Base-by-base conservation (phyloP, 2,329 filamentous ascomycete species). In the Aspergillus caelatus region DNA sequence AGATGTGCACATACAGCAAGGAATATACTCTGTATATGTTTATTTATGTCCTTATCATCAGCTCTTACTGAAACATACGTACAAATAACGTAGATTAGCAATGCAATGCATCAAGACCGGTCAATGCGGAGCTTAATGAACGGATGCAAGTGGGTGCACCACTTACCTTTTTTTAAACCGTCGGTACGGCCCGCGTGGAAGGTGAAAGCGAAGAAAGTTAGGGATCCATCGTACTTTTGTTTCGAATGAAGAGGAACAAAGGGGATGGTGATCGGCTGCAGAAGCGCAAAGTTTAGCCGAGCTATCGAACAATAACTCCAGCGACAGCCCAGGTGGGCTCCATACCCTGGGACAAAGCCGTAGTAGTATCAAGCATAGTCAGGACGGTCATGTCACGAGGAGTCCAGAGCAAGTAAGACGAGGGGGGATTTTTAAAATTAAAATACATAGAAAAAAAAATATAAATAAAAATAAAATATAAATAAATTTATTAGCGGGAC, bases 151-250 rank as follows among this genome's bases (percentile, higher is more conserved):
- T 53, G 23, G 19, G 41, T 39, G 34, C 39, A 43, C 19, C 41
- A 32, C 32, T 19, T 32, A 32, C 16, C 16, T 54, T 26, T 55
- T 43, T 50, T 54, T 36, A 55, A 52, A 57, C 48, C 56, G 43
- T 57, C 65, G 62, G 62, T 60, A 67, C 66, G 62, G 66, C 61
- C 63, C 65, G 65, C 60, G 43, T 65, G 52, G 60, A 62, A 59
- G 39, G 53, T 61, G 36, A 52, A 30, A 32, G 39, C 28, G 30
- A 62, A 54, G 39, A 57, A 41, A 39, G 32, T 55, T 28, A 55
- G 26, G 52, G 16, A 36, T 39, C 52, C 52, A 57, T 48, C n/a
- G 61, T 62, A 60, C 61, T 54, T 62, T 60, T 62, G 60, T 23
- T 54, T 36, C 19, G 9, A 21, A 34, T 53, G 50, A 53, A 32